These are phyloP conservation scores for Geotrichum histeridarum DNA, from an alignment of 1,139 yeast genomes.

Conservation along the genomic window DNA sequence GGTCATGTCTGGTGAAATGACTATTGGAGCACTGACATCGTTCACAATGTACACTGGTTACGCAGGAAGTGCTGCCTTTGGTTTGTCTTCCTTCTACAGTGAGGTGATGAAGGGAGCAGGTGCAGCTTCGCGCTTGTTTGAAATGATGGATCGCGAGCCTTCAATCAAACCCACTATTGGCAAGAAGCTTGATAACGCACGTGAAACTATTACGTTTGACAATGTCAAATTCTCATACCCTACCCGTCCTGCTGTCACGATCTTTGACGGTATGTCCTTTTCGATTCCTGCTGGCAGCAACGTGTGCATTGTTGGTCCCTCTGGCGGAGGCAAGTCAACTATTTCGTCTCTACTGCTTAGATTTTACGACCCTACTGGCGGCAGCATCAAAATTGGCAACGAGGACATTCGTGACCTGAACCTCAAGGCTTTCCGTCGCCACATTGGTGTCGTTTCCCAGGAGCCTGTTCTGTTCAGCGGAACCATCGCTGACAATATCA, in stretches of 20 bases:
- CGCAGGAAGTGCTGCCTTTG: constrained; percentile 85
- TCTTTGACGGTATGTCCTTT: constrained; percentile 62
- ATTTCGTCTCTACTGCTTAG: constrained; percentile 73
- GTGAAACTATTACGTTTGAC: constrained; percentile 55
- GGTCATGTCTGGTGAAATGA: constrained; percentile 63
- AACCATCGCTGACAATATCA: constrained; percentile 76
- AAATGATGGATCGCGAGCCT: constrained; percentile 73
- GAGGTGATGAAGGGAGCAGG: constrained; percentile 97
- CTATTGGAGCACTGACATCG: constrained; percentile 87
- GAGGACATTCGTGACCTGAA: constrained; percentile 63
- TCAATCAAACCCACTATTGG: constrained; percentile 63
- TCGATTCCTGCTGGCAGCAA: constrained; percentile 76
- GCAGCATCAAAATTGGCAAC: constrained; percentile 63
- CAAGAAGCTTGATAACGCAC: constrained; percentile 39
- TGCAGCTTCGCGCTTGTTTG: constrained; percentile 89
- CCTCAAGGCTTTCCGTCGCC: constrained; percentile 65
- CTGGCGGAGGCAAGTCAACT: constrained; percentile 94
- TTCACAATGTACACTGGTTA: constrained; percentile 91
- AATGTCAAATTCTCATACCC: constrained; percentile 77
- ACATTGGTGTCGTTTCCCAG: constrained; percentile 86
- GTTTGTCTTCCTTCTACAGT: constrained; percentile 82
- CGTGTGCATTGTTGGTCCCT: constrained; percentile 92
- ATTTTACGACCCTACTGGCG: constrained; percentile 72
- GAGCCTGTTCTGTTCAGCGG: constrained; percentile 93
- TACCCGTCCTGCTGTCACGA: constrained; percentile 67